These are phyloP conservation scores for Aspergillus sp. DNA, from an alignment of 2,329 filamentous ascomycete species.

Conservation along the genomic window DNA sequence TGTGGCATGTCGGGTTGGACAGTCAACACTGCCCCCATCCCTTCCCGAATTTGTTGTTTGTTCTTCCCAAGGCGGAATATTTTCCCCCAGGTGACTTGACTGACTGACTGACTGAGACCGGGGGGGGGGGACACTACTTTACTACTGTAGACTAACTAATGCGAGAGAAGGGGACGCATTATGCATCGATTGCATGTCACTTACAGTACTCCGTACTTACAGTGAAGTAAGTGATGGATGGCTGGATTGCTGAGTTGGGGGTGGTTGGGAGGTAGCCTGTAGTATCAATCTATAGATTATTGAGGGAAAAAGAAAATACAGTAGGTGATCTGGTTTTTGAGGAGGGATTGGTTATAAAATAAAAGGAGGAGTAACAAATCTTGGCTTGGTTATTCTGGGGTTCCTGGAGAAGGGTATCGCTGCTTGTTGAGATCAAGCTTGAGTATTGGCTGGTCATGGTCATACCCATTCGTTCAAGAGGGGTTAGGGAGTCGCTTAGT, in stretches of 20 bases:
- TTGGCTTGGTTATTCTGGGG: too few species aligned
- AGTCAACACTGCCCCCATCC: conserved; percentile 3
- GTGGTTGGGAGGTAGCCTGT: background rate
- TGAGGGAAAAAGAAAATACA: background rate
- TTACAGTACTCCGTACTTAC: too few species aligned
- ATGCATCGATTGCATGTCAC: background rate
- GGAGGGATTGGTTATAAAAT: too few species aligned
- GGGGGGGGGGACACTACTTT: too few species aligned
- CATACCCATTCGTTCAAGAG: too few species aligned
- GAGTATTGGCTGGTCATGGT: too few species aligned
- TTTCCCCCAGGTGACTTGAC: background rate
- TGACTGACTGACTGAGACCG: too few species aligned
- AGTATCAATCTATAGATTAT: background rate
- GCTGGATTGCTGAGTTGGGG: background rate
- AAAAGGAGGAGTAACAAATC: too few species aligned
- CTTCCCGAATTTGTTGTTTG: background rate
- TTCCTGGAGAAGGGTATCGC: too few species aligned
- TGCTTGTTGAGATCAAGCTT: too few species aligned
- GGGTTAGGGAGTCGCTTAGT: too few species aligned
- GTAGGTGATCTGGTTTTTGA: background rate
- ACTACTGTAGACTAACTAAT: background rate
- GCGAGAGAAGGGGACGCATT: background rate
- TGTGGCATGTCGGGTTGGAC: conserved; percentile 9
- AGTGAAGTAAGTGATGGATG: background rate
- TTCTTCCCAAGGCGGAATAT: conserved; percentile 1